A percentile compares a stretch with the other conserved stretches of the same genome.
Conservation (phyloP, 2,329 filamentous ascomycete species). For the Cercospora sp. region DNA sequence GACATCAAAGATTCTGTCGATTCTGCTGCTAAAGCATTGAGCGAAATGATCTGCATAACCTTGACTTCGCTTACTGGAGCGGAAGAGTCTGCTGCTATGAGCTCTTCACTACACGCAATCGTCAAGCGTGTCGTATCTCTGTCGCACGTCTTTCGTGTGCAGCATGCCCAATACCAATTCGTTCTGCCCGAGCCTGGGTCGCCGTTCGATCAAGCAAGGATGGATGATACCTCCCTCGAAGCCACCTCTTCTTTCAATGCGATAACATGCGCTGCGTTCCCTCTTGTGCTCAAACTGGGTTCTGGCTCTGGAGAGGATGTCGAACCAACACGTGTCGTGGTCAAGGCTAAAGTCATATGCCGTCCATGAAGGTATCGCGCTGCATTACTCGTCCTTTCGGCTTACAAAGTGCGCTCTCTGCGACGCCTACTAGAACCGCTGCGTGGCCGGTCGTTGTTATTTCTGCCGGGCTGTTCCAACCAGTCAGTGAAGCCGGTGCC, state of each 20-base stretch:
- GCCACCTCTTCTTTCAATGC: conserved; percentile 59
- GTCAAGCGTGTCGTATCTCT: conserved; percentile 34
- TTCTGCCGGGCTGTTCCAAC: conserved; percentile 7
- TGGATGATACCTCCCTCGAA: conserved; percentile 65
- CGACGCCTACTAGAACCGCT: conserved; percentile 13
- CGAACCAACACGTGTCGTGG: conserved; percentile 63
- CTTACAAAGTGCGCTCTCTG: conserved; percentile 14
- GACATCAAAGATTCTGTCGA: conserved; percentile 27
- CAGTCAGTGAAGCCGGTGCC: background rate
- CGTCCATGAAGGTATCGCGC: background rate
- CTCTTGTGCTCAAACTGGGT: conserved; percentile 63
- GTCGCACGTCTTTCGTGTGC: conserved; percentile 36
- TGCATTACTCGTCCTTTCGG: background rate
- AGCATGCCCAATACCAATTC: conserved; percentile 38
- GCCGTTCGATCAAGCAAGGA: conserved; percentile 57
- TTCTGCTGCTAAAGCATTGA: conserved; percentile 27
- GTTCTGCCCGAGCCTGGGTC: conserved; percentile 29
- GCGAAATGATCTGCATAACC: conserved; percentile 31
- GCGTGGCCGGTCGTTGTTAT: conserved; percentile 9
- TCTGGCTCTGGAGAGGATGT: conserved; percentile 64
- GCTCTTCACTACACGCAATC: conserved; percentile 31
- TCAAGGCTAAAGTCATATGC: conserved; percentile 66
- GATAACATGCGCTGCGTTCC: conserved; percentile 64
- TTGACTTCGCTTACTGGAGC: conserved; percentile 33
- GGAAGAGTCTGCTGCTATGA: conserved; percentile 26